A percentile compares a stretch with the other conserved stretches of the same genome.
Evolutionary conservation across 176 grass and related monocot species (phyloP).

Genomic region (Metroxylon sagu): DNA sequence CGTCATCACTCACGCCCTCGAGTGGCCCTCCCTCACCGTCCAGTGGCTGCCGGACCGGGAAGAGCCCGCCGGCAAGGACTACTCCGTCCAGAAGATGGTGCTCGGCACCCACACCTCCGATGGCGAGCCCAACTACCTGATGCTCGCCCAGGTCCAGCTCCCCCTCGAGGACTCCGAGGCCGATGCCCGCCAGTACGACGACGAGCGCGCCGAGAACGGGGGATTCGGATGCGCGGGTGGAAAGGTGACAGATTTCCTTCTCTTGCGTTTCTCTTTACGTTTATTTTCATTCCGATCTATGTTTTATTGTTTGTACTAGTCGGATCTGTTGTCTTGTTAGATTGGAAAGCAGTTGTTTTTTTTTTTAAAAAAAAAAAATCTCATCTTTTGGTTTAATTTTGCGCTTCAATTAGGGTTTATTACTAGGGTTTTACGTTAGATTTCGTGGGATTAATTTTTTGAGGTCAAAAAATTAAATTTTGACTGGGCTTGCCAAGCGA

Average conservation of each 20-base stretch:
- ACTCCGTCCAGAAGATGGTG: slow-evolving; percentile 91
- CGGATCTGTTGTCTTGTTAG: no score
- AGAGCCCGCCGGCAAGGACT: slow-evolving; percentile 83
- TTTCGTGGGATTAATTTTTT: no score
- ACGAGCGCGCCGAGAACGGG: slow-evolving; percentile 64
- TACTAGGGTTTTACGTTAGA: no score
- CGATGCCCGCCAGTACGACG: slow-evolving; percentile 68
- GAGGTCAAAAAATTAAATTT: no score
- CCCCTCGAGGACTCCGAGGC: slow-evolving; percentile 77
- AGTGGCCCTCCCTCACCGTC: slow-evolving; percentile 93
- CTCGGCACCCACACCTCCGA: slow-evolving; percentile 86
- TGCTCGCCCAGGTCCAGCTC: slow-evolving; percentile 87
- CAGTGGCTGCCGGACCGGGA: slow-evolving; percentile 82
- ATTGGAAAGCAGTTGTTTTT: no score
- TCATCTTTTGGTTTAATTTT: no score
- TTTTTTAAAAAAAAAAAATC: no score
- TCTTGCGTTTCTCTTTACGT: no score
- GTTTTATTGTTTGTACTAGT: no score
- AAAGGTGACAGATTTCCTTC: slow-evolving; percentile 1
- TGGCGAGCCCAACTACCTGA: slow-evolving; percentile 95
- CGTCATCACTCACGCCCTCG: slow-evolving; percentile 87
- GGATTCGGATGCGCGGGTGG: slow-evolving; percentile 57
- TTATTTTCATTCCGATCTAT: no score
- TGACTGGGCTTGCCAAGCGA: no score
- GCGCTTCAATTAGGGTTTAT: no score